Conservation (phyloP, 257 asterid genomes). For the Ligustrum vulgare region DNA sequence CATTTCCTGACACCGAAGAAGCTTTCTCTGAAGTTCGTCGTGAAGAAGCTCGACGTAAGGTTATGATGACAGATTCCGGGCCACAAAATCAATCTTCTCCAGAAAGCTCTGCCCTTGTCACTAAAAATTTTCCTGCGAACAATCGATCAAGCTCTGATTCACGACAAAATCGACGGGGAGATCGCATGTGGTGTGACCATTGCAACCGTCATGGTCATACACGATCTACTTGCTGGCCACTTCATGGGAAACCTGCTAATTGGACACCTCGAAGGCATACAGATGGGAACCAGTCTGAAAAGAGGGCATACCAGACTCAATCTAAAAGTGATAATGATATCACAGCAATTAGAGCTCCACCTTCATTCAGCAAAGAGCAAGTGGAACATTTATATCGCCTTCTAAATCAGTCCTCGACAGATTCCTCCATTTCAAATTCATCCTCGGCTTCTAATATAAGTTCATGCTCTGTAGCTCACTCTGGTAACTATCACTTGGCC, state of each 20-base stretch:
- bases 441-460: neutral
- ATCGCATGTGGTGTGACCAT: no score
- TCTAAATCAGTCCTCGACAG: neutral
- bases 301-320: neutral
- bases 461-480: neutral
- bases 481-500: neutral
- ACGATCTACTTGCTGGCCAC: neutral
- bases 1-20: neutral
- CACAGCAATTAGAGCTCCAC: neutral
- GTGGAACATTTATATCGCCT: neutral
- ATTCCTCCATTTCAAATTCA: neutral
- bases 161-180: no score
- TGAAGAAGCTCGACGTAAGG: neutral
- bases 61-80: neutral
- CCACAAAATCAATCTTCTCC: neutral
- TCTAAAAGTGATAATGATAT: no score
- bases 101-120: neutral
- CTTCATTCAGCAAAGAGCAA: neutral
- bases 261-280: neutral
- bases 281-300: neutral
- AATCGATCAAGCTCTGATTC: no score
- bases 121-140: neutral
- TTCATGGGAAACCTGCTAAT: neutral
- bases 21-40: neutral
- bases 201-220: neutral